These are phyloP conservation scores for Solanum virginianum DNA, from an alignment of 257 asterid species.

Conservation along the genomic window DNA sequence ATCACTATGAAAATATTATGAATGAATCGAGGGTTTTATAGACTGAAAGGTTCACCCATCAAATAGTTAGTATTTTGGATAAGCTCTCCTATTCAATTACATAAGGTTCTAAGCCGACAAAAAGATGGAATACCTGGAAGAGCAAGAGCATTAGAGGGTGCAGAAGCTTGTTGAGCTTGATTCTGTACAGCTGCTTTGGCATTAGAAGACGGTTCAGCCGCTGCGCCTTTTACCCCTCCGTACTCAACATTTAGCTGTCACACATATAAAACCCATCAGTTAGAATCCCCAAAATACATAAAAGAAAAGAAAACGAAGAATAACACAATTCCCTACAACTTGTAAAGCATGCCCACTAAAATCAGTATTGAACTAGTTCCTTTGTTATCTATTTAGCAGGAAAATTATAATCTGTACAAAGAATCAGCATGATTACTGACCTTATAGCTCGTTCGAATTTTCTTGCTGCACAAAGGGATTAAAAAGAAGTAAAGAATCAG, in stretches of 20 bases:
- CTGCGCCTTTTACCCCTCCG: slow-evolving; percentile 25
- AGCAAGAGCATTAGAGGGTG: slow-evolving; percentile 50
- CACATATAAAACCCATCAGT: neutral
- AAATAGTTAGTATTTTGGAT: neutral
- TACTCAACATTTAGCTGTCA: slow-evolving; percentile 62
- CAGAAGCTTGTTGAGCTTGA: slow-evolving; percentile 37
- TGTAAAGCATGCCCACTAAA: neutral
- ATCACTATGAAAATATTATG: neutral
- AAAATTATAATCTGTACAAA: neutral
- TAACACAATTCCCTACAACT: neutral
- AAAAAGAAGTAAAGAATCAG: neutral
- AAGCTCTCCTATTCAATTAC: neutral
- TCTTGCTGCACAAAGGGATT: slow-evolving; percentile 54
- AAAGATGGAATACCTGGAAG: slow-evolving; percentile 59
- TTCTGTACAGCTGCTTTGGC: slow-evolving; percentile 23
- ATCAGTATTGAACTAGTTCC: neutral
- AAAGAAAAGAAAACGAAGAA: neutral
- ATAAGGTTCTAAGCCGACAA: neutral
- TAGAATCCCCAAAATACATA: neutral
- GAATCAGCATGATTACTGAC: slow-evolving; percentile 4
- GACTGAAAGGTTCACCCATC: neutral
- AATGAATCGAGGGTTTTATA: neutral
- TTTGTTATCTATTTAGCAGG: neutral
- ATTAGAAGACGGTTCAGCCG: slow-evolving; percentile 13
- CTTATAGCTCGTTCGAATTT: slow-evolving; percentile 75